These are phyloP conservation scores for Diaporthe aspalathi DNA, from an alignment of 2,329 filamentous ascomycete species.

Conservation along the genomic window DNA sequence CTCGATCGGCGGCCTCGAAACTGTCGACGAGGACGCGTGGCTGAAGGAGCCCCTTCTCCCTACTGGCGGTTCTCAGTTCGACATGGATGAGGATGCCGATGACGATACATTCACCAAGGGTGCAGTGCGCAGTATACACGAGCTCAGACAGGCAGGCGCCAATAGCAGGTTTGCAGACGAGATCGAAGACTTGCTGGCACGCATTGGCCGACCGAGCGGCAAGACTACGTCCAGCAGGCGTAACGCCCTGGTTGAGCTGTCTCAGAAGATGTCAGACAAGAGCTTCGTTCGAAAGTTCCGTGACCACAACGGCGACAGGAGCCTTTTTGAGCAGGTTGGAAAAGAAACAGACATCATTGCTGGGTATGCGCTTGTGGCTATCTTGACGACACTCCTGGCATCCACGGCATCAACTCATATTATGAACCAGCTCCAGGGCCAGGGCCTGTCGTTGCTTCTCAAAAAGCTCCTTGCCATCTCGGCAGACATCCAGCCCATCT, in stretches of 20 bases:
- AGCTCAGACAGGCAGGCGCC: conserved; percentile 73
- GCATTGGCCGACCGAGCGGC: conserved; percentile 64
- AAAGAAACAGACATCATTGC: conserved; percentile 70
- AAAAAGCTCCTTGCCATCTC: conserved; percentile 63
- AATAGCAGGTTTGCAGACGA: conserved; percentile 75
- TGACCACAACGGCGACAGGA: conserved; percentile 77
- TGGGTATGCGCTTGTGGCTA: conserved; percentile 72
- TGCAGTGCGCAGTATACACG: conserved; percentile 72
- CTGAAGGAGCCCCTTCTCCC: conserved; percentile 44
- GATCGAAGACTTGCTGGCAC: conserved; percentile 72
- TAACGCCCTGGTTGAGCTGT: conserved; percentile 69
- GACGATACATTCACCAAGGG: conserved; percentile 56
- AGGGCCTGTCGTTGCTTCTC: conserved; percentile 67
- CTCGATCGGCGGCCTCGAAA: conserved; percentile 30
- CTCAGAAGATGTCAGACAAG: conserved; percentile 69
- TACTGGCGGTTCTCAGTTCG: conserved; percentile 44
- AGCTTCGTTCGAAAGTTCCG: conserved; percentile 77
- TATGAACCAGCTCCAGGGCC: conserved; percentile 65
- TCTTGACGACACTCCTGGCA: conserved; percentile 71
- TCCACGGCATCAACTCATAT: conserved; percentile 71
- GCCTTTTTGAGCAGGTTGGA: conserved; percentile 72
- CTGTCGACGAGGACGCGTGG: conserved; percentile 41
- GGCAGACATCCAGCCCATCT: conserved; percentile 69
- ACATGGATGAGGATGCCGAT: conserved; percentile 57
- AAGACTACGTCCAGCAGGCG: conserved; percentile 65